phyloP scores from a whole-genome alignment of 2,329 filamentous ascomycete genomes.

The Seiridium unicorne region DNA sequence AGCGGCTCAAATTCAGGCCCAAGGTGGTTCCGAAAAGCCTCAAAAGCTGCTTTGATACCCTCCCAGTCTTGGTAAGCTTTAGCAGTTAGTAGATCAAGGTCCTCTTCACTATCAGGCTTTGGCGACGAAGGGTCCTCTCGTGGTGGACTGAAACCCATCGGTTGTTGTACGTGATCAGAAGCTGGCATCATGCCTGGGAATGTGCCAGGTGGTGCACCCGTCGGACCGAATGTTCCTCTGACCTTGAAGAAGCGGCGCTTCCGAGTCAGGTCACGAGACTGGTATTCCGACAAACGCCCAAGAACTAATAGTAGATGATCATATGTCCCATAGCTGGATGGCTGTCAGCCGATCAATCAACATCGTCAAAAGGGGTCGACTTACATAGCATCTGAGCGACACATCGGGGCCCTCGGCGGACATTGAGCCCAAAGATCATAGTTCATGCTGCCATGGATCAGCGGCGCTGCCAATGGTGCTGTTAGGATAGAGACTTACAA shows the following conservation, averaged over 20 bases:
- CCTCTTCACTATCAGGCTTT: slow-evolving; percentile 46
- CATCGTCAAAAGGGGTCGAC: slow-evolving; percentile 20
- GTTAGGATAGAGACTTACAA: slow-evolving; percentile 61
- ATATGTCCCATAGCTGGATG: slow-evolving; percentile 73
- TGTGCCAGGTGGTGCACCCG: slow-evolving; percentile 38
- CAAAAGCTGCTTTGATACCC: slow-evolving; percentile 69
- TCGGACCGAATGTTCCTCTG: slow-evolving; percentile 54
- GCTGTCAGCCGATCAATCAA: slow-evolving; percentile 19
- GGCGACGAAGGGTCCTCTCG: slow-evolving; percentile 39
- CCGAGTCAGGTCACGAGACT: slow-evolving; percentile 71
- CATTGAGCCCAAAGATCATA: slow-evolving; percentile 83
- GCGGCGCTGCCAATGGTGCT: not conserved
- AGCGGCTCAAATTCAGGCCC: slow-evolving; percentile 77
- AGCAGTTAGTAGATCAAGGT: slow-evolving; percentile 64
- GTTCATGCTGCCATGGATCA: slow-evolving; percentile 59
- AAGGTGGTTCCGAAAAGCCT: slow-evolving; percentile 62
- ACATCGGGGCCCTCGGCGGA: slow-evolving; percentile 78
- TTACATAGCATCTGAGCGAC: slow-evolving; percentile 70
- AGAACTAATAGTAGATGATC: slow-evolving; percentile 85
- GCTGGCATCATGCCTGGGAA: slow-evolving; percentile 58
- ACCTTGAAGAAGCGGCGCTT: slow-evolving; percentile 69
- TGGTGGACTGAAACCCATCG: slow-evolving; percentile 54
- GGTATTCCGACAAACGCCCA: slow-evolving; percentile 76
- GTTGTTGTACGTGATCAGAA: slow-evolving; percentile 46
- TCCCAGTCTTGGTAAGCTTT: slow-evolving; percentile 79